Conservation (phyloP, 345 rosid species). For the Linum trigynum region DNA sequence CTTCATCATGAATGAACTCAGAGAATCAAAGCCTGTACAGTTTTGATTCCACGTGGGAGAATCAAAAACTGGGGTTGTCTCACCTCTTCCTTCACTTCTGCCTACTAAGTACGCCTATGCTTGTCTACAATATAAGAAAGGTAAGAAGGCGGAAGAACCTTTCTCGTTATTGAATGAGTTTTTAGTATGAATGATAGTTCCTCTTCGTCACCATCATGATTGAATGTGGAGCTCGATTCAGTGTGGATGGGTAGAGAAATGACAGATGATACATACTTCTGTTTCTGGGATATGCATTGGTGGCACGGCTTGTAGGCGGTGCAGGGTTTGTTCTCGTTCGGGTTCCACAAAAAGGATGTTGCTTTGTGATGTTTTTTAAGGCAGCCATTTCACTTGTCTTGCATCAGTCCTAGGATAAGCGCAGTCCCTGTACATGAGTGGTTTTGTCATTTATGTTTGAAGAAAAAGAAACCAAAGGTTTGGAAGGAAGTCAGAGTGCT, state of each 20-base stretch:
- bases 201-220: slow-evolving; percentile 58
- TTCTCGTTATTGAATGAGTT: slow-evolving; percentile 38
- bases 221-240: slow-evolving; percentile 40
- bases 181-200: slow-evolving; percentile 54
- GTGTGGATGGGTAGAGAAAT: slow-evolving; percentile 36
- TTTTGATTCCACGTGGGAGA: too few relatives aligned
- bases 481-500: slow-evolving; percentile 26
- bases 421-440: slow-evolving; percentile 58
- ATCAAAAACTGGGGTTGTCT: too few relatives aligned
- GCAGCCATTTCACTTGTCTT: slow-evolving; percentile 67
- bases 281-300: slow-evolving; percentile 21
- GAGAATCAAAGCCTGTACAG: too few relatives aligned
- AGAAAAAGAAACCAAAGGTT: slow-evolving; percentile 36
- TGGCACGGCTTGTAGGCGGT: slow-evolving; percentile 32
- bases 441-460: slow-evolving; percentile 65
- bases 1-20: too few relatives aligned
- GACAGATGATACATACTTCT: slow-evolving; percentile 35
- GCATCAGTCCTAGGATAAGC: slow-evolving; percentile 52
- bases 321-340: slow-evolving; percentile 53
- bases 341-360: slow-evolving; percentile 49
- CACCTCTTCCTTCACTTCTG: too few relatives aligned
- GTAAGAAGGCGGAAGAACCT: slow-evolving; percentile 30
- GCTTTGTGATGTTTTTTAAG: slow-evolving; percentile 81
- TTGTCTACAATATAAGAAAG: too few relatives aligned
- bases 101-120: too few relatives aligned